These are phyloP conservation scores for Sorghum bicolor DNA, from an alignment of 176 grass and related monocot genomes.

Conservation along the genomic window DNA sequence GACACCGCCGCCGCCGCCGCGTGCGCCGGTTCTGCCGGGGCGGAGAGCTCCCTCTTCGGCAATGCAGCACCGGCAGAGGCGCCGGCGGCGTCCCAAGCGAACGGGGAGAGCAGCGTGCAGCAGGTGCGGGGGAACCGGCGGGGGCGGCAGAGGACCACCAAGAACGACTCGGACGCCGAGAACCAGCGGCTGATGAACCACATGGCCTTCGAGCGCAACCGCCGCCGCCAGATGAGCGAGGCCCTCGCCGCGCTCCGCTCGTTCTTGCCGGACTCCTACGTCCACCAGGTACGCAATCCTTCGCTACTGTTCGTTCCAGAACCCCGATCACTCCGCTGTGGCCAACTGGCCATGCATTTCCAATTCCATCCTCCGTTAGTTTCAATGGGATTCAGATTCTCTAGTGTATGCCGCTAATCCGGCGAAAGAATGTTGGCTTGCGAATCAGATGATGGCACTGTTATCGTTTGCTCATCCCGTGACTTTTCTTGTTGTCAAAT, in stretches of 20 bases:
- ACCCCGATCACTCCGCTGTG: no score
- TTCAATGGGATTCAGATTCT: no score
- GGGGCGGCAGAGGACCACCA: slow-evolving; percentile 48
- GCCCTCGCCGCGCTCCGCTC: slow-evolving; percentile 76
- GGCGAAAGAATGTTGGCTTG: background rate
- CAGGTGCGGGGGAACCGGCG: slow-evolving; percentile 61
- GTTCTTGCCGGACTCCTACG: slow-evolving; percentile 81
- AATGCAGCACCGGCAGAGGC: background rate
- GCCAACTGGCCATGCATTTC: no score
- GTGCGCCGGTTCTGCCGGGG: background rate
- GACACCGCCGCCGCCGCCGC: slow-evolving; percentile 30
- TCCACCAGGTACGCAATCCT: slow-evolving; percentile 58
- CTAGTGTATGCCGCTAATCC: no score
- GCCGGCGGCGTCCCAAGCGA: background rate
- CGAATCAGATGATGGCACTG: background rate
- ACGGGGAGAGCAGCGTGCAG: background rate
- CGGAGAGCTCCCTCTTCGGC: slow-evolving; percentile 22
- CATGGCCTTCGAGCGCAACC: slow-evolving; percentile 99
- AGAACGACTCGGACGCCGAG: slow-evolving; percentile 75
- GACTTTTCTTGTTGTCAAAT: background rate
- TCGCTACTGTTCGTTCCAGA: no score
- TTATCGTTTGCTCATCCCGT: background rate
- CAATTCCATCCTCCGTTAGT: no score
- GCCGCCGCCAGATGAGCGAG: slow-evolving; percentile 94
- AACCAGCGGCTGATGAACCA: slow-evolving; percentile 85